phyloP scores from a whole-genome alignment of 495 filamentous ascomycete species.

The Peziza echinospora region DNA sequence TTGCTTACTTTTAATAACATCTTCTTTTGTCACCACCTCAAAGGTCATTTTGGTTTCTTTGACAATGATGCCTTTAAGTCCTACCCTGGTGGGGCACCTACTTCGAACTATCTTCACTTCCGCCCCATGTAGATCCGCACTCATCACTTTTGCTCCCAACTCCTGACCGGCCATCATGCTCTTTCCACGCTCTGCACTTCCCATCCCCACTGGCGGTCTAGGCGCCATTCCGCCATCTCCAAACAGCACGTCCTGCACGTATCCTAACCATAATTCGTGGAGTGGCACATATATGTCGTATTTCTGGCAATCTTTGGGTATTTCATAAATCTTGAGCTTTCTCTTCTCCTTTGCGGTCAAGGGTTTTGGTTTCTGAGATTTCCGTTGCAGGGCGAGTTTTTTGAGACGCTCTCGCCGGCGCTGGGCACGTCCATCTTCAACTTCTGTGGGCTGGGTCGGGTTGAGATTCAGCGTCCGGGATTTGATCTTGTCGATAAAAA shows the following conservation, averaged over 20 bases:
- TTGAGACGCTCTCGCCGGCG: slow-evolving; percentile 37
- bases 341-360: slow-evolving; percentile 67
- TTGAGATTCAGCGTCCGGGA: slow-evolving; percentile 62
- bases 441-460: slow-evolving; percentile 34
- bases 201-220: slow-evolving; percentile 25
- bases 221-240: slow-evolving; percentile 23
- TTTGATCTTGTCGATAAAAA: slow-evolving; percentile 64
- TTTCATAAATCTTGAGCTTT: slow-evolving; percentile 43
- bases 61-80: slow-evolving; percentile 64
- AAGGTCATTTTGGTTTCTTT: slow-evolving; percentile 74
- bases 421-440: slow-evolving; percentile 36
- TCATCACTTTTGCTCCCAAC: neutral
- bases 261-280: slow-evolving; percentile 57
- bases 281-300: slow-evolving; percentile 57
- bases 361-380: slow-evolving; percentile 41
- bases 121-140: slow-evolving; percentile 64
- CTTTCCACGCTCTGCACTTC: slow-evolving; percentile 28
- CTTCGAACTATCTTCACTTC: slow-evolving; percentile 64
- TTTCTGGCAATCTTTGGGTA: slow-evolving; percentile 44
- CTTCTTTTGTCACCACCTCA: slow-evolving; percentile 48
- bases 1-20: slow-evolving; percentile 38
- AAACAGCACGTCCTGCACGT: slow-evolving; percentile 56
- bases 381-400: slow-evolving; percentile 13
- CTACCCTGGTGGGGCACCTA: slow-evolving; percentile 58
- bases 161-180: slow-evolving; percentile 36